Conservation (phyloP, 306 rosid genomes). For the Vigna unguiculata region DNA sequence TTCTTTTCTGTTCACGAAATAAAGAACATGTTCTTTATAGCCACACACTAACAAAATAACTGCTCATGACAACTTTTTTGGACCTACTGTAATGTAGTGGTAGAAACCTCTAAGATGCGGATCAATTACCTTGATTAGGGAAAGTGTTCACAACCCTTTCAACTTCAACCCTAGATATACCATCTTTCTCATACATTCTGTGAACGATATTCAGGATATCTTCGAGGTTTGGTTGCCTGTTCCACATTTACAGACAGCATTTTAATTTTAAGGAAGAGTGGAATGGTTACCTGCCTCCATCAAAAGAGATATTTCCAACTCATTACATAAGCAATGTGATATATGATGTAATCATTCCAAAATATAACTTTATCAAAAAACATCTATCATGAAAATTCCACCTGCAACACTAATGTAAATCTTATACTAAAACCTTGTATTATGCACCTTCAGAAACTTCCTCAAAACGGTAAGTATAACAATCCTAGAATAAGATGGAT, state of each 20-base stretch:
- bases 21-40: conserved; percentile 27
- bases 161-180: conserved; percentile 79
- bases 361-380: conserved; percentile 15
- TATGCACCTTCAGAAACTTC: conserved; percentile 11
- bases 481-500: conserved; percentile 28
- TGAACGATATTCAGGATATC: conserved; percentile 89
- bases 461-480: conserved; percentile 22
- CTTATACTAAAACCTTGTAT: conserved; percentile 29
- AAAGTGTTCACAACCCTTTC: conserved; percentile 67
- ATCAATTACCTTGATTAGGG: conserved; percentile 82
- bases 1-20: not conserved
- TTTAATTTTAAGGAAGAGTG: conserved; percentile 49
- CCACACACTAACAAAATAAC: conserved; percentile 1
- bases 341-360: conserved; percentile 30
- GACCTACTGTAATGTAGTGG: conserved; percentile 14
- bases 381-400: conserved; percentile 37
- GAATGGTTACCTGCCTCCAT: conserved; percentile 32
- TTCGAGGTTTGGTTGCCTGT: conserved; percentile 92
- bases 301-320: conserved; percentile 33
- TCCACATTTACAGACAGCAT: conserved; percentile 50
- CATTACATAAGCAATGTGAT: conserved; percentile 21
- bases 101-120: not conserved
- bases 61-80: conserved; percentile 16
- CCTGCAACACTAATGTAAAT: conserved; percentile 22
- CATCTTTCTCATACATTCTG: conserved; percentile 91